A percentile compares a stretch with the other conserved stretches of the same genome.
phyloP scores from a whole-genome alignment of 768 basidiomycete genomes.

The Serendipita indica region DNA sequence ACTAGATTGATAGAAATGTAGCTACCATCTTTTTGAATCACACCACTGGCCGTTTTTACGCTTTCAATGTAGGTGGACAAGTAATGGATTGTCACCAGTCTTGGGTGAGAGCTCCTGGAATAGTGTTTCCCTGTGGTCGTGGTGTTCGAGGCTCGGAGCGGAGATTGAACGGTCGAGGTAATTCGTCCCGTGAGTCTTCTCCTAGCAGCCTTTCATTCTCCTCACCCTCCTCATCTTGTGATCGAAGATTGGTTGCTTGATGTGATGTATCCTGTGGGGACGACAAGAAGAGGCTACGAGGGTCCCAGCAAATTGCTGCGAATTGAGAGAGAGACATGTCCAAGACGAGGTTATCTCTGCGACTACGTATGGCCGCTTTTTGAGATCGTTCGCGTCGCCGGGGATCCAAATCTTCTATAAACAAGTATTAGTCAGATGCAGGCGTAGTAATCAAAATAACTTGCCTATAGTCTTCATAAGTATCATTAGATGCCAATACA shows the following conservation, averaged over 20 bases:
- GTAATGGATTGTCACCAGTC: not conserved
- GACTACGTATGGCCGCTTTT: not conserved
- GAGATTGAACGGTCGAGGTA: constrained; percentile 3
- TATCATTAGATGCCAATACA: not conserved
- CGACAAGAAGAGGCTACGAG: no score
- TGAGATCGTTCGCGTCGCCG: not conserved
- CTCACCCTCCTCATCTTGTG: no score
- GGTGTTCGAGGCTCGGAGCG: not conserved
- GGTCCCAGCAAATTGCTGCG: not conserved
- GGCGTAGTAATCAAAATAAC: not conserved
- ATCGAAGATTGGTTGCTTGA: no score
- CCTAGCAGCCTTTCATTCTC: no score
- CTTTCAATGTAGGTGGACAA: not conserved
- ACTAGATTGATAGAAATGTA: no score
- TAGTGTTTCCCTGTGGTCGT: not conserved
- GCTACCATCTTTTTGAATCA: no score
- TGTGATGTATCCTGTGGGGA: no score
- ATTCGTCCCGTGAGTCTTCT: no score
- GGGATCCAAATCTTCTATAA: no score
- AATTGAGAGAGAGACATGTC: not conserved
- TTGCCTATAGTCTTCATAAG: not conserved
- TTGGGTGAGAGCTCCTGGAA: not conserved
- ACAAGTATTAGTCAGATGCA: no score
- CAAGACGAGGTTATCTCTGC: not conserved
- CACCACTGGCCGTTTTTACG: no score